Base-by-base conservation (phyloP, 1,139 yeast genomes). In the Diutina mesorugosa region DNA sequence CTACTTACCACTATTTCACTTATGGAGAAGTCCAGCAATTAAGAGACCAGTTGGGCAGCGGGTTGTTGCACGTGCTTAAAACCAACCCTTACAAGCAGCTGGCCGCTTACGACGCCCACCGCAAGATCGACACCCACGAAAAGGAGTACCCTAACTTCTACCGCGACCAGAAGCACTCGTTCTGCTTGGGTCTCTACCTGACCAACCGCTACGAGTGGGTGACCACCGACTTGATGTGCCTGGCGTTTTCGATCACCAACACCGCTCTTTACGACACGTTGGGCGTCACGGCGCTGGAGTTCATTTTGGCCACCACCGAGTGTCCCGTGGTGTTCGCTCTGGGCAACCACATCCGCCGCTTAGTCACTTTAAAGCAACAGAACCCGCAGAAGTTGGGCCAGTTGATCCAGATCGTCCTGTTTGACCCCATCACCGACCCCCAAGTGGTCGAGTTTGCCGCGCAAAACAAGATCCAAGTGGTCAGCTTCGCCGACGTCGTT, bases 321-420 rank as follows among this genome's bases (percentile, higher is more conserved):
- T 63, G 66, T 16, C 70, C 70, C 2, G 64, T 63, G 10, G 60
- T 66, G 51, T 63, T 65, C 32, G 72, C 74, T 56, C 75, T 83
- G 18, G 70, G 75, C 60, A 77, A 58, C 51, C 68, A 66, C 52
- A 57, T 67, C 54, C 53, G 55, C 16, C 51, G 45, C 5, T 38
- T 66, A 47, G 57, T 66, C 41, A 59, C 59, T 35, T 59, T 66
- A 62, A 67, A 67, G 60, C 50, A 53, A 6, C 38, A 54, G 9
- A 53, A 61, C 56, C 65, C 66, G 4, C 61, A 63, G 2, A 30
- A 56, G 6, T 59, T 66, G 47, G 64, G 62, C 18, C 50, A 61
- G 4, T 58, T 67, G 50, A 61, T 67, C 56, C 59, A 63, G 57
- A 52, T 67, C 16, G 60, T 66, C 9, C 62, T 64, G 28, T 62